Evolutionary conservation across 768 basidiomycete species (phyloP), one percentile per base, ranked within the genome.

Genomic region (Lyophyllum shimeji): DNA sequence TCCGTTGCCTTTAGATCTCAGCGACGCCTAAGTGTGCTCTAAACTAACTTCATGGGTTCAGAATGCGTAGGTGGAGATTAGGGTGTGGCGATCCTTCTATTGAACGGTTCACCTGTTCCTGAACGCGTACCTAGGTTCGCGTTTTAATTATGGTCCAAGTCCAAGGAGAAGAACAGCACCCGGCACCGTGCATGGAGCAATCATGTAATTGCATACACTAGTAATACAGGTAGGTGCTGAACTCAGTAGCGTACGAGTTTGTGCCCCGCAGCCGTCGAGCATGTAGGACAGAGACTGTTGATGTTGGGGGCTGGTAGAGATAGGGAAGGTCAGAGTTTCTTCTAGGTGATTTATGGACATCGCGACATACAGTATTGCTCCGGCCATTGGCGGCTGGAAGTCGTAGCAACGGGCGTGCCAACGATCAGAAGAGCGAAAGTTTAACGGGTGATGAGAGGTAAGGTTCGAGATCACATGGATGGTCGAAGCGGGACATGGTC

Each of bases 351-450:
- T 42, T 18, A 44, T 13, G 3, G 18, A 42, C 33, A 24, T 23
- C 31, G 2, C 29, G 49, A 60, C 76, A 46, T 60, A 80, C 78
- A 76, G 46, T 79, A 78, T 51, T 79, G 77, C 55, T 80, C 73
- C 9, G 78, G 78, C 53, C 67, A 80, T 46, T 69, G 67, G 15
- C 77, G 78, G 55, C 78, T 79, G 50, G 55, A 44, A 48, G 48
- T 43, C 23, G 18, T 60, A 53, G 50, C 39, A 55, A 17, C 37
- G 20, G 31, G 27, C 21, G 37, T n/a, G 29, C 18, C 12, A 21
- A 43, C 23, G 25, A 47, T 18, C 34, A 37, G 5, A 55, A n/a
- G 31, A n/a, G 8, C 15, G 23, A 42, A 39, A 11, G 25, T 25
- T 20, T 20, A 15, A 46, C 3, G 34, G 50, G 34, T 20, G 39